phyloP scores from a whole-genome alignment of 2,329 filamentous ascomycete species.

The Furcasterigmium furcatum region DNA sequence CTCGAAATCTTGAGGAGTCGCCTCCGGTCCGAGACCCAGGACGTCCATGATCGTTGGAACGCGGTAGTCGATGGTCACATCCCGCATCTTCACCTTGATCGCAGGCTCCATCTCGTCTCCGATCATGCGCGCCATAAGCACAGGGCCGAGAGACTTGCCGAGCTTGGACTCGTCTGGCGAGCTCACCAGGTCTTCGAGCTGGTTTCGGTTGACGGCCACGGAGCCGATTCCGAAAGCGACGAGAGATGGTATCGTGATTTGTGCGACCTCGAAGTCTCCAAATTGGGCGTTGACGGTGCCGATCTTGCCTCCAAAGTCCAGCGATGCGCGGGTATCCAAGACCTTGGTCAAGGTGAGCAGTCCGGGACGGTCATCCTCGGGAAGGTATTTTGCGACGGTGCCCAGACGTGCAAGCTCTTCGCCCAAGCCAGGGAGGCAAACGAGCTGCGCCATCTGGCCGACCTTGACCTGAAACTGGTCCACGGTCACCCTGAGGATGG shows the following conservation, averaged over 20 bases:
- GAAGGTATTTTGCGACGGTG: slow-evolving; percentile 88
- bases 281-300: slow-evolving; percentile 60
- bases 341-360: slow-evolving; percentile 72
- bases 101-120: slow-evolving; percentile 92
- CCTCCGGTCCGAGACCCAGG: slow-evolving; percentile 65
- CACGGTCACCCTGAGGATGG: slow-evolving; percentile 70
- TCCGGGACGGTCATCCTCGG: slow-evolving; percentile 91
- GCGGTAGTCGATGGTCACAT: slow-evolving; percentile 83
- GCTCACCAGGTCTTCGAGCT: slow-evolving; percentile 68
- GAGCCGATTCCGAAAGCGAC: slow-evolving; percentile 71
- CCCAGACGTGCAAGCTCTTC: slow-evolving; percentile 80
- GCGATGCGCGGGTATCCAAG: slow-evolving; percentile 55
- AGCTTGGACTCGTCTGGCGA: slow-evolving; percentile 30
- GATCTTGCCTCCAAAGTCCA: slow-evolving; percentile 66
- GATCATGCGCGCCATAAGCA: slow-evolving; percentile 85
- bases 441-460: slow-evolving; percentile 60
- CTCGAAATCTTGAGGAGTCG: slow-evolving; percentile 70
- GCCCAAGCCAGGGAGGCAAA: slow-evolving; percentile 65
- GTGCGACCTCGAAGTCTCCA: slow-evolving; percentile 65
- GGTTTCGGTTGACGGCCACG: slow-evolving; percentile 61
- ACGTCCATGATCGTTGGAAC: slow-evolving; percentile 80
- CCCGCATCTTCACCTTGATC: slow-evolving; percentile 82
- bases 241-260: slow-evolving; percentile 82
- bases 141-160: slow-evolving; percentile 32
- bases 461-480: slow-evolving; percentile 62